Evolutionary conservation across 257 asterid genomes (phyloP), one percentile per base, ranked within the genome.

Genomic region (Solanum sitiens): DNA sequence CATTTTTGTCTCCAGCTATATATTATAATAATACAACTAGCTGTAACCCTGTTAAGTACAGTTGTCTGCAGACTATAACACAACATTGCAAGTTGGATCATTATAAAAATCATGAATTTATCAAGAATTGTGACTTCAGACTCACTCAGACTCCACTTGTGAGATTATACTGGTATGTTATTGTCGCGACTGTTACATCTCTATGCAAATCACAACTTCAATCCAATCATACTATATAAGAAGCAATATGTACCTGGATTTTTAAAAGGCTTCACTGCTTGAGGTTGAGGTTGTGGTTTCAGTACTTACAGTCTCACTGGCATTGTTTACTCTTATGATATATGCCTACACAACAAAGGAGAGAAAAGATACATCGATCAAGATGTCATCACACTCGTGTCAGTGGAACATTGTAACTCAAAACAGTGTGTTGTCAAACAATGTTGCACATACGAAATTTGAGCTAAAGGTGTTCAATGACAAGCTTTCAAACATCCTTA

Each of bases 321-420:
- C 67, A 68, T 40, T 67, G 27, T 77, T 89, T 86, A 91, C 91
- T 90, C 94, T 92, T 84, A 47, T 87, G 70, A 93, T 92, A 90
- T 91, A 91, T 89, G 87, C 94, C 96, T 93, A 18, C 13, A 56
- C 16, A 56, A n/a, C 53, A 33, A 50, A 88, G 30, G 6, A 37
- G 39, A 83, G 20, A 70, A 50, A 33, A 89, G 33, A 35, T 35
- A 37, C 4, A 37, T 53, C 4, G 15, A 50, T 59, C 56, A 59
- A 59, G 42, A 40, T 59, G 40, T 45, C 87, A n/a, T 37, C 15
- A 11, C 32, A 23, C 18, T 56, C 25, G 5, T 33, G 59, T 12
- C 56, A 40, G 15, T 56, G 6, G 39, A 37, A 10, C 25, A 23
- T 12, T 42, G 59, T 76, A 40, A 76, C 13, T n/a, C 53, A 3